Evolutionary conservation across 352 stramenopile species (phyloP).

Genomic region (Globisporangium apiculatum): DNA sequence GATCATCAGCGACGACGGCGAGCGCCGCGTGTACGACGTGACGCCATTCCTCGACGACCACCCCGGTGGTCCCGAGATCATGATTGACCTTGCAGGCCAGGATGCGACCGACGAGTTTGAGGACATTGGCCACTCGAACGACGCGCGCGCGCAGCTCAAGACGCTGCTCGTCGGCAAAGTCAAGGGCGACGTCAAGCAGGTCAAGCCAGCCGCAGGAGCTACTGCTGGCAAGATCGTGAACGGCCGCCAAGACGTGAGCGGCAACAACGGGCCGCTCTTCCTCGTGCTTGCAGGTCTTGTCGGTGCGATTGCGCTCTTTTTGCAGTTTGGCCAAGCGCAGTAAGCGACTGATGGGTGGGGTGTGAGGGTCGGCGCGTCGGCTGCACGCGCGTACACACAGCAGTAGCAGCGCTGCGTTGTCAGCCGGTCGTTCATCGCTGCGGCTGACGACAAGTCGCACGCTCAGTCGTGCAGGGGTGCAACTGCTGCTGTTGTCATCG

Average conservation of each 20-base stretch:
- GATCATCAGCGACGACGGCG: slow-evolving; percentile 62
- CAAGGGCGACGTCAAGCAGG: slow-evolving; percentile 49
- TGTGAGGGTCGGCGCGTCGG: not conserved
- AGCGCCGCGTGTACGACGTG: slow-evolving; percentile 96
- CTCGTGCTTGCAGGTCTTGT: slow-evolving; percentile 42
- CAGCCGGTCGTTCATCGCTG: too few species aligned
- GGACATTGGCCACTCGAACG: slow-evolving; percentile 97
- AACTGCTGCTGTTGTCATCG: too few species aligned
- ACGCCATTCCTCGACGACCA: slow-evolving; percentile 98
- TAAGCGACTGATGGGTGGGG: not conserved
- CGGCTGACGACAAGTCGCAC: too few species aligned
- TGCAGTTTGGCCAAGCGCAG: slow-evolving; percentile 33
- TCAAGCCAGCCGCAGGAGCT: slow-evolving; percentile 15
- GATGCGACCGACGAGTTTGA: slow-evolving; percentile 93
- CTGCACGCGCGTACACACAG: too few species aligned
- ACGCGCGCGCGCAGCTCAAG: slow-evolving; percentile 91
- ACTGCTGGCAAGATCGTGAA: slow-evolving; percentile 25
- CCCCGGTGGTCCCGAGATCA: slow-evolving; percentile 96
- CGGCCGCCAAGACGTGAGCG: slow-evolving; percentile 53
- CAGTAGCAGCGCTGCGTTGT: too few species aligned
- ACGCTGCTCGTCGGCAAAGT: slow-evolving; percentile 91
- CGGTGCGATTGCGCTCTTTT: slow-evolving; percentile 48
- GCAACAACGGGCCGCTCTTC: slow-evolving; percentile 46
- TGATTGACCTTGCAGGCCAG: slow-evolving; percentile 92
- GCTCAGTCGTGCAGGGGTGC: too few species aligned